Base-by-base conservation (phyloP, 2,329 filamentous ascomycete genomes). In the Fusarium sp. region DNA sequence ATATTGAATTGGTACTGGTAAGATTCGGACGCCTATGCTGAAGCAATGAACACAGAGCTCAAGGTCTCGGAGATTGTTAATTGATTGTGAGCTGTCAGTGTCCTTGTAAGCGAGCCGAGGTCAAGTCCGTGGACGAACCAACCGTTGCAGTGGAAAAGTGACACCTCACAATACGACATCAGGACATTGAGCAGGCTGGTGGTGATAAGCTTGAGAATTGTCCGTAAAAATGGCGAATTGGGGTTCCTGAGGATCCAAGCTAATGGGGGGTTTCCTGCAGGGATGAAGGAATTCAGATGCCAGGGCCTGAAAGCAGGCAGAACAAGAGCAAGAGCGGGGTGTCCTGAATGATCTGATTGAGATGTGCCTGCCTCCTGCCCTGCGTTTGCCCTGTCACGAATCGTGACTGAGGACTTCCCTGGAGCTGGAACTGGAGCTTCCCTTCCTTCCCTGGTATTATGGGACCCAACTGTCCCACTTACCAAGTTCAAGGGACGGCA, bases 281-380 rank as follows among this genome's bases (percentile, higher is more conserved):
- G 60, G 61, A 61, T 61, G 16, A 42, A 41, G 57, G 66, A 32
- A 57, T 60, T 60, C 29, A 42, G 30, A n/a, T 34, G 40, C 53
- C 34, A 44, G 41, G 22, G 14, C 22, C 32, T 16, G 24, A 32
- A 22, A 29, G 29, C 48, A 56, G 49, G 56, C 14, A 24, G 32
- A 37, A 11, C 30, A 51, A 20, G 22, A 49, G 8, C 18, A 52
- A 22, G 32, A 52, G 57, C 45, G 58, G 67, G 67, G 62, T 62
- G 44, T 37, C 48, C 42, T 58, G 49, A 57, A 64, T 70, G 67
- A 67, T 70, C 67, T 70, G 67, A 70, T 54, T 67, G 47, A 14
- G 41, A 53, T 69, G 46, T 51, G 25, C 37, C 37, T 30, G 29
- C 25, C 29, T 12, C 29, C n/a, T 14, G 40, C 30, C 18, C 18